Evolutionary conservation across 202 grass and related monocot genomes (phyloP).

Genomic region (Cymbopogon flexuosus): DNA sequence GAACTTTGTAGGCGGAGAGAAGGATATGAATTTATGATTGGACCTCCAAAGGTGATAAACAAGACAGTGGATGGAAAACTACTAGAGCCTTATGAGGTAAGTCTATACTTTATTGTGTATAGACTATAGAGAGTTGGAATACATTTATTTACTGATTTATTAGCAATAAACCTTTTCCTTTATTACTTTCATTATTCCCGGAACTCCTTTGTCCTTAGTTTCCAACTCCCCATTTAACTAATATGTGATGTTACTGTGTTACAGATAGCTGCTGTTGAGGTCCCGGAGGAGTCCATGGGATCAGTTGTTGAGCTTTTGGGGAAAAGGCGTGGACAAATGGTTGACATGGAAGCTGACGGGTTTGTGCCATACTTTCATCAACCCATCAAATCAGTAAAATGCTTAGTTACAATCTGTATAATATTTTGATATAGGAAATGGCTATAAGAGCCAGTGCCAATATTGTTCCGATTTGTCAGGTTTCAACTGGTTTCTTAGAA

Average conservation of each 20-base stretch:
- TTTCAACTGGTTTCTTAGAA: neutral
- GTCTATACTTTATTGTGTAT: neutral
- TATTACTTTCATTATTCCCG: conserved; percentile 13
- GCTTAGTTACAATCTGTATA: neutral
- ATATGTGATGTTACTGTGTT: conserved; percentile 18
- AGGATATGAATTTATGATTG: conserved; percentile 99
- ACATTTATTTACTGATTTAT: conserved; percentile 11
- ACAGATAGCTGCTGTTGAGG: conserved; percentile 92
- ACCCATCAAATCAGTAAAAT: conserved; percentile 17
- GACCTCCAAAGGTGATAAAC: conserved; percentile 97
- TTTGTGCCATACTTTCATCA: conserved; percentile 36
- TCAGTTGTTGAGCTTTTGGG: conserved; percentile 90
- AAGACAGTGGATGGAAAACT: conserved; percentile 70
- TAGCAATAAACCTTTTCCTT: neutral
- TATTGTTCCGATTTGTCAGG: neutral
- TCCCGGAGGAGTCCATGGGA: conserved; percentile 86
- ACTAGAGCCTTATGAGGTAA: conserved; percentile 89
- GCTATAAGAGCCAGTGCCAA: neutral
- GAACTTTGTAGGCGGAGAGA: conserved; percentile 78
- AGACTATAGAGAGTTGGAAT: neutral
- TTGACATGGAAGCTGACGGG: conserved; percentile 87
- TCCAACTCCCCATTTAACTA: conserved; percentile 1
- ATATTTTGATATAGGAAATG: neutral
- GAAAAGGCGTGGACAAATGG: conserved; percentile 87
- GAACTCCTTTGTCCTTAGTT: conserved; percentile 13